Evolutionary conservation across 805 yeast species (phyloP).

Genomic region (Metschnikowia continentalis): DNA sequence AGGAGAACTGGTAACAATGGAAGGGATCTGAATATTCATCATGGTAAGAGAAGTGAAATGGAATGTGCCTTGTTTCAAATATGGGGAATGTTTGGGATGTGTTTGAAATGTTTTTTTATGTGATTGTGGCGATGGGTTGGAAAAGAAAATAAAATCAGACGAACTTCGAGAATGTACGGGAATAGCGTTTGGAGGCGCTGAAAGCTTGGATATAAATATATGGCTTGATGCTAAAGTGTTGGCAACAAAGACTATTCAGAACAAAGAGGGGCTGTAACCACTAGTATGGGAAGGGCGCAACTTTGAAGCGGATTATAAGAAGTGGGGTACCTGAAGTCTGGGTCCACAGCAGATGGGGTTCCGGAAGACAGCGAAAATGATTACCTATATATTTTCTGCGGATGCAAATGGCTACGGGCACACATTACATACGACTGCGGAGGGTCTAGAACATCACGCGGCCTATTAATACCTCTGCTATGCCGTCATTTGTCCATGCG

Average conservation of each 20-base stretch:
- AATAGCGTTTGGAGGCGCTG: neutral
- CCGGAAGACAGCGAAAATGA: neutral
- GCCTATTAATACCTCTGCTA: conserved; percentile 3
- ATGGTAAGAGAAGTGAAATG: neutral
- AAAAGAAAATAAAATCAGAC: neutral
- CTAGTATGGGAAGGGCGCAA: too few species aligned
- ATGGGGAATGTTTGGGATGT: neutral
- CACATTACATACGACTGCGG: neutral
- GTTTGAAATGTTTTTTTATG: neutral
- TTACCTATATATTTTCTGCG: conserved; percentile 2
- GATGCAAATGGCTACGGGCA: conserved; percentile 1
- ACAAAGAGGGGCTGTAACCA: neutral
- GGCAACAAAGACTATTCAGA: neutral
- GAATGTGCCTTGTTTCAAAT: neutral
- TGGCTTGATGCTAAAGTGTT: neutral
- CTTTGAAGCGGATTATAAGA: neutral
- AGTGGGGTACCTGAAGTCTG: neutral
- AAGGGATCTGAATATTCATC: conserved; percentile 4
- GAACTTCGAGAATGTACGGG: neutral
- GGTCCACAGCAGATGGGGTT: neutral
- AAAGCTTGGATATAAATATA: neutral
- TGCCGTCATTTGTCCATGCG: conserved; percentile 3
- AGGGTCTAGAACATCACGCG: conserved; percentile 3
- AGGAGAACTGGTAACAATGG: neutral
- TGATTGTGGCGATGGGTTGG: neutral